Conservation (phyloP, 306 rosid species). For the Rubus parviflorus region DNA sequence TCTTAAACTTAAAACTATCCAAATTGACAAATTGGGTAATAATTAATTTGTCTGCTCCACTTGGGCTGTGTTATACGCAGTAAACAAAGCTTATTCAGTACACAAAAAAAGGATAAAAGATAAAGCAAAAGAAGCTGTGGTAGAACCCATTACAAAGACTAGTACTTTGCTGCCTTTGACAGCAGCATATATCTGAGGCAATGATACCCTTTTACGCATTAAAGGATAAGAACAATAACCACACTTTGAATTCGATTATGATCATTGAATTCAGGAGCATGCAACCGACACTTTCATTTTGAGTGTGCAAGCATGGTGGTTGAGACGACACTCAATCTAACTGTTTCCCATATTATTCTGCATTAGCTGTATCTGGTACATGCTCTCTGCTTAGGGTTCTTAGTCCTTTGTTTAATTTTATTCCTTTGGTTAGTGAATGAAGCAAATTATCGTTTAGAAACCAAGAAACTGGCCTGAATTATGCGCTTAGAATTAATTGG, state of each 20-base stretch:
- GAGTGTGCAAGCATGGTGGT: constrained; percentile 11
- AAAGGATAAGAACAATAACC: constrained; percentile 15
- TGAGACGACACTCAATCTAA: constrained; percentile 20
- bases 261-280: constrained; percentile 25
- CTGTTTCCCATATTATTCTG: constrained; percentile 5
- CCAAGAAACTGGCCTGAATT: neutral
- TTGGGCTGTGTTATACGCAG: neutral
- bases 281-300: constrained; percentile 31
- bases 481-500: neutral
- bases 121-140: constrained; percentile 3
- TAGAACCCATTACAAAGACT: neutral
- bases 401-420: neutral
- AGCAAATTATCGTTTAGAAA: neutral
- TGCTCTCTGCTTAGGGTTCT: neutral
- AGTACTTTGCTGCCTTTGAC: constrained; percentile 24
- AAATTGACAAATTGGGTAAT: too few relatives aligned
- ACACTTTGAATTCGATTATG: neutral
- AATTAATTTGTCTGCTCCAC: too few relatives aligned
- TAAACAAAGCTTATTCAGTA: constrained; percentile 9
- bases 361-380: constrained; percentile 19
- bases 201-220: constrained; percentile 14
- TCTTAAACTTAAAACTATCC: too few relatives aligned
- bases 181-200: constrained; percentile 19
- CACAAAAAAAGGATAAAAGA: neutral
- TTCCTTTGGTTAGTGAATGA: constrained; percentile 3